Base-by-base conservation (phyloP, 495 filamentous ascomycete species). In the Emericellopsis terricola region DNA sequence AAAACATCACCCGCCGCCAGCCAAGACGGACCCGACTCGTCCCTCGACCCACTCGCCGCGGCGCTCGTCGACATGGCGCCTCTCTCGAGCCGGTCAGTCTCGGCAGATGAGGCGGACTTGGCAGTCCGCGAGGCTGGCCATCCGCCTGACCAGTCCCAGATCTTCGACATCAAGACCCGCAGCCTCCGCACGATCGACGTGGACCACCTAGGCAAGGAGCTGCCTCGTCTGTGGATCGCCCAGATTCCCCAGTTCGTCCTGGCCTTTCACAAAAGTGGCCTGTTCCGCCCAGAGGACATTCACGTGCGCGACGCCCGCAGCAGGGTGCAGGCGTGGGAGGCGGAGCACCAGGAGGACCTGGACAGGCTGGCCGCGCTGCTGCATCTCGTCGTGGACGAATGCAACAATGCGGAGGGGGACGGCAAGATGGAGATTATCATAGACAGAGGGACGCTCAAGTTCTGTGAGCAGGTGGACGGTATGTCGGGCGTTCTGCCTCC, bases 81-180 rank as follows among this genome's bases (percentile, higher is more conserved):
- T 9, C 26, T 14, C 17, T 28, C 26, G 21, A 51, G 27, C 28
- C 19, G 11, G 24, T 51, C 31, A 38, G 45, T 11, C 15, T 29
- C 3, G 40, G 36, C 15, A 49, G 53, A 9, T 28, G 8, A 5
- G 19, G 38, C 15, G 34, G 4, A 33, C 2, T 20, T 33, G 13
- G 31, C 20, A 13, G 31, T 33, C 8, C 19, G 20, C 9, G 31
- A 33, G 7, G 31, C 19, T 14, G 31, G 31, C 4, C 0, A 20
- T 8, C 17, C 15, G 2, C 20, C 66, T 4, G 54, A 59, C 7
- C 73, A 76, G 33, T 19, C 47, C 3, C 48, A 57, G 7, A 49
- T 77, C n/a, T 71, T 81, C 43, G 76, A 80, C 36, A 52, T 81
- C 31, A 80, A 81, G 41, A 83, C 78, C 1, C 63, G 71, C 7